Percentiles rank a stretch among this genome's conserved stretches.
Evolutionary conservation across 2,329 filamentous ascomycete species (phyloP).

Genomic region (Phaeoacremonium minimum): DNA sequence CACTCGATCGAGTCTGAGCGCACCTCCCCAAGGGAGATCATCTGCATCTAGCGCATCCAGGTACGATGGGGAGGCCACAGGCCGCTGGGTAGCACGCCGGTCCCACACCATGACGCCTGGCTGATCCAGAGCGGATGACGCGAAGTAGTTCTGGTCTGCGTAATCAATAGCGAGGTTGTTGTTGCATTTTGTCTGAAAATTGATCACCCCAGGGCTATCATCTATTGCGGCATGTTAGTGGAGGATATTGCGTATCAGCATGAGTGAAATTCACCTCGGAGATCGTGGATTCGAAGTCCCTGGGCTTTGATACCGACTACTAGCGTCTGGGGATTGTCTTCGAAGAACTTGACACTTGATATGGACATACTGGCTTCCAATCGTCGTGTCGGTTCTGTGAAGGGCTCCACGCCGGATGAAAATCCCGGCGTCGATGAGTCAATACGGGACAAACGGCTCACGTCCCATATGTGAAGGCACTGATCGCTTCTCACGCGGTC

Average conservation of each 20-base stretch:
- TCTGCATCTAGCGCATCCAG: slow-evolving; percentile 55
- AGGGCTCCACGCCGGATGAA: slow-evolving; percentile 38
- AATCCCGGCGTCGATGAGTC: slow-evolving; percentile 42
- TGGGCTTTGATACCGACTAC: slow-evolving; percentile 73
- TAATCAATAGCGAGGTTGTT: slow-evolving; percentile 76
- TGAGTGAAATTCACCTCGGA: slow-evolving; percentile 58
- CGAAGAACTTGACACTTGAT: slow-evolving; percentile 78
- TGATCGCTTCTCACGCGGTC: slow-evolving; percentile 79
- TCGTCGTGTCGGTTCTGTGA: slow-evolving; percentile 53
- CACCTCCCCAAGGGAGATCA: slow-evolving; percentile 58
- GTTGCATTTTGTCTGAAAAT: slow-evolving; percentile 63
- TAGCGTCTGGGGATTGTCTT: slow-evolving; percentile 69
- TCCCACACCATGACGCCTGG: slow-evolving; percentile 77
- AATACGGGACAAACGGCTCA: slow-evolving; percentile 55
- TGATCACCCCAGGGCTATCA: too few species aligned
- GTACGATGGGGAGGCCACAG: slow-evolving; percentile 50
- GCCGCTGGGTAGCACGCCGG: slow-evolving; percentile 55
- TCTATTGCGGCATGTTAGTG: too few species aligned
- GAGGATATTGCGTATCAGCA: not conserved
- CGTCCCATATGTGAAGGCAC: slow-evolving; percentile 79
- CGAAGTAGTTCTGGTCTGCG: slow-evolving; percentile 77
- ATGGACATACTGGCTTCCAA: slow-evolving; percentile 69
- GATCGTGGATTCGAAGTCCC: slow-evolving; percentile 71
- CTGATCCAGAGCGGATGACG: slow-evolving; percentile 72
- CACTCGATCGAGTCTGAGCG: slow-evolving; percentile 51